Evolutionary conservation across 352 stramenopile genomes (phyloP), one percentile per base, ranked within the genome.

Genomic region (Phytophthora sansomeana): DNA sequence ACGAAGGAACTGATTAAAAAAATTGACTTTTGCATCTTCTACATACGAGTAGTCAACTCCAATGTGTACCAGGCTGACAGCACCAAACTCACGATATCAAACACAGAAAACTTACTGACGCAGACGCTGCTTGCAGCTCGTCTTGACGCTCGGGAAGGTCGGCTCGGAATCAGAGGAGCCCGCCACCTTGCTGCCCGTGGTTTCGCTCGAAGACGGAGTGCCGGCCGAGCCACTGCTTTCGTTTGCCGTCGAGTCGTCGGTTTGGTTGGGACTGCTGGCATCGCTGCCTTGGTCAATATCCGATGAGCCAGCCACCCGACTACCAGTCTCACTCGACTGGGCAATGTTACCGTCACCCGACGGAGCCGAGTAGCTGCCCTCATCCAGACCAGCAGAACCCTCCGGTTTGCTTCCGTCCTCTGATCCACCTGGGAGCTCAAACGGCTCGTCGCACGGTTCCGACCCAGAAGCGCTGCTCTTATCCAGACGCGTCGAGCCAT

Each of bases 41-140:
- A n/a, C n/a, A n/a, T n/a, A n/a, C n/a, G n/a, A n/a, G n/a, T n/a
- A n/a, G n/a, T n/a, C n/a, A n/a, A n/a, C n/a, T n/a, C n/a, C n/a
- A n/a, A n/a, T n/a, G n/a, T n/a, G n/a, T n/a, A n/a, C n/a, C n/a
- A n/a, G n/a, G n/a, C n/a, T n/a, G 32, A 36, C 32, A 36, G 32
- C 32, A 36, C 32, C 19, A 54, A 29, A 54, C 47, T 30, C 29
- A 41, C 10, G 14, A 14, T 29, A 29, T 36, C 17, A 39, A 39
- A 51, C n/a, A n/a, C n/a, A n/a, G n/a, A 35, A 44, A 49, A 56
- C 33, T 62, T 68, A 68, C 26, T 60, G 51, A 16, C 58, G 58
- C 6, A 67, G 49, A 58, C 63, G 63, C 19, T 49, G 56, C 50
- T 72, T 72, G 63, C 63, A 72, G 55, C 62, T 59, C 35, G 39